Percentiles rank a stretch among this genome's conserved stretches.
Conservation (phyloP, 257 asterid genomes). For the Primulina tabacum region DNA sequence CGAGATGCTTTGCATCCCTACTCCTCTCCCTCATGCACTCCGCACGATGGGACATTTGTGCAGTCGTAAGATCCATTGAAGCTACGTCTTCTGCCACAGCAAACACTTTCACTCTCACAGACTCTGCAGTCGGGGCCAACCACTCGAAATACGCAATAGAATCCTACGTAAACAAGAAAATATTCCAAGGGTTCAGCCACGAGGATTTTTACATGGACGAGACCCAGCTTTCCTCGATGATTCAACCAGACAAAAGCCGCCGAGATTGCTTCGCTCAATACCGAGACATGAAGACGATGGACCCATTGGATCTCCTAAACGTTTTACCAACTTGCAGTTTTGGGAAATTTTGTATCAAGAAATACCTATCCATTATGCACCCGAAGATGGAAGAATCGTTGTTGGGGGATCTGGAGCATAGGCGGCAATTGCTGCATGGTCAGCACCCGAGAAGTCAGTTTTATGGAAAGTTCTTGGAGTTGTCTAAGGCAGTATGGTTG, state of each 20-base stretch:
- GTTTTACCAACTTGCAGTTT: constrained; percentile 87
- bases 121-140: constrained; percentile 66
- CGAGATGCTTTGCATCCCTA: constrained; percentile 70
- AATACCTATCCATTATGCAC: constrained; percentile 75
- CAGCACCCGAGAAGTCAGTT: constrained; percentile 89
- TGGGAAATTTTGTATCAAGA: constrained; percentile 89
- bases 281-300: constrained; percentile 92
- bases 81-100: constrained; percentile 58
- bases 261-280: constrained; percentile 85
- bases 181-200: constrained; percentile 93
- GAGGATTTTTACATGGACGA: constrained; percentile 96
- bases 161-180: constrained; percentile 74
- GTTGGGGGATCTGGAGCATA: constrained; percentile 94
- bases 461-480: constrained; percentile 68
- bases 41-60: constrained; percentile 89
- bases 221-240: constrained; percentile 60
- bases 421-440: constrained; percentile 73
- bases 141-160: constrained; percentile 85
- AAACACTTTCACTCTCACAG: constrained; percentile 33
- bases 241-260: constrained; percentile 87
- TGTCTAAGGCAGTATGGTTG: constrained; percentile 92
- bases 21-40: constrained; percentile 93
- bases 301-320: constrained; percentile 78
- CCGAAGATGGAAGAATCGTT: constrained; percentile 98
- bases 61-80: constrained; percentile 92